Evolutionary conservation across 441 rosid species (phyloP).

Genomic region (Hypseocharis bilobata): DNA sequence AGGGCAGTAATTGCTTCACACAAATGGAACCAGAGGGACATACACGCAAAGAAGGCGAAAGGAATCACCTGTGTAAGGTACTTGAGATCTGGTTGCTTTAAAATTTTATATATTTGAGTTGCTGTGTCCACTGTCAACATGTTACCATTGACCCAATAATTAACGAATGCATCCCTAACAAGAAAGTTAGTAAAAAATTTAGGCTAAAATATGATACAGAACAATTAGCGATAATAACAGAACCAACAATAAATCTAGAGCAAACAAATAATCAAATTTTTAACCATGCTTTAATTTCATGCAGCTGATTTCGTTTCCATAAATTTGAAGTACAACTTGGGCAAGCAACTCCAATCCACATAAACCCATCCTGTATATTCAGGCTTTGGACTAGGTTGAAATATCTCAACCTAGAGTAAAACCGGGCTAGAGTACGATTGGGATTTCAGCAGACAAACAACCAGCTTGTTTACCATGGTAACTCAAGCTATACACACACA

Average conservation of each 20-base stretch:
- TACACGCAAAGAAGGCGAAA: background rate
- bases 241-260: background rate
- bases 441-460: background rate
- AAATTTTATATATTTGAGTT: constrained; percentile 63
- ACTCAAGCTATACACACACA: background rate
- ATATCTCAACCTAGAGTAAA: background rate
- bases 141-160: constrained; percentile 74
- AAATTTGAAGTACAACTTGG: background rate
- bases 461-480: too few species aligned
- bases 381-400: background rate
- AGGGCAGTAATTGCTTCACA: background rate
- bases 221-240: constrained; percentile 4
- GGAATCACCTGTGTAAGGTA: constrained; percentile 64
- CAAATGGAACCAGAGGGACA: background rate
- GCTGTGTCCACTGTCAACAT: constrained; percentile 76
- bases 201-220: constrained; percentile 8
- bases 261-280: background rate
- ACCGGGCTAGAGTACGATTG: background rate
- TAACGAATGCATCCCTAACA: constrained; percentile 74
- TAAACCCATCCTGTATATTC: background rate
- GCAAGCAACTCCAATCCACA: background rate
- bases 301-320: background rate
- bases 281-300: background rate
- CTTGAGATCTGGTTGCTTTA: constrained; percentile 66
- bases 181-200: constrained; percentile 12